These are phyloP conservation scores for Ochetophila trinervis DNA, from an alignment of 306 rosid genomes.

Conservation along the genomic window DNA sequence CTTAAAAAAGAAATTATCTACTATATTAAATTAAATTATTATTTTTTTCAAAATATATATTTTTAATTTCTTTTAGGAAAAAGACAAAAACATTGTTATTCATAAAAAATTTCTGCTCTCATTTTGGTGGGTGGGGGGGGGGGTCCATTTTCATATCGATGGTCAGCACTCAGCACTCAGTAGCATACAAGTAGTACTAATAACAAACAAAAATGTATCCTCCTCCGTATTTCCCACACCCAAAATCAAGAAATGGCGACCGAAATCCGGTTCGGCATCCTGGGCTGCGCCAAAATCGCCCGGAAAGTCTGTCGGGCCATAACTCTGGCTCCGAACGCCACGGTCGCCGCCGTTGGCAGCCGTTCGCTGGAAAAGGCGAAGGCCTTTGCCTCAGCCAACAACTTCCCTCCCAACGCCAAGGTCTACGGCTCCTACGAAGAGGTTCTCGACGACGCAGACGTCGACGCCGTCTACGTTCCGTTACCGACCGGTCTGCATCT, in stretches of 20 bases:
- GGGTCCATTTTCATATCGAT: too few species aligned
- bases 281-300: conserved; percentile 85
- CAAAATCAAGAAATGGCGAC: conserved; percentile 35
- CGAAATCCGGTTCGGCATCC: conserved; percentile 65
- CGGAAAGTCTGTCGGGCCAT: conserved; percentile 74
- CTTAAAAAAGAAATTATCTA: too few species aligned
- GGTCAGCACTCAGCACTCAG: too few species aligned
- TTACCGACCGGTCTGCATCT: conserved; percentile 70
- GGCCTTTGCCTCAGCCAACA: conserved; percentile 42
- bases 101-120: too few species aligned
- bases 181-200: too few species aligned
- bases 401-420: conserved; percentile 41
- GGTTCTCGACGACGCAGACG: conserved; percentile 54
- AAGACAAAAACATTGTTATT: too few species aligned
- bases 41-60: too few species aligned
- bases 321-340: conserved; percentile 54
- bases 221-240: too few species aligned
- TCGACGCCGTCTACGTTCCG: conserved; percentile 83
- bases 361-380: conserved; percentile 67
- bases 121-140: too few species aligned
- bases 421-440: conserved; percentile 71
- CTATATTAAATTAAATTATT: too few species aligned
- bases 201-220: too few species aligned
- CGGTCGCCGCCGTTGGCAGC: conserved; percentile 57
- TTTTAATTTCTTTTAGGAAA: too few species aligned